phyloP scores from a whole-genome alignment of 2,329 filamentous ascomycete species.

The Arthrobotrys pseudoclavata region DNA sequence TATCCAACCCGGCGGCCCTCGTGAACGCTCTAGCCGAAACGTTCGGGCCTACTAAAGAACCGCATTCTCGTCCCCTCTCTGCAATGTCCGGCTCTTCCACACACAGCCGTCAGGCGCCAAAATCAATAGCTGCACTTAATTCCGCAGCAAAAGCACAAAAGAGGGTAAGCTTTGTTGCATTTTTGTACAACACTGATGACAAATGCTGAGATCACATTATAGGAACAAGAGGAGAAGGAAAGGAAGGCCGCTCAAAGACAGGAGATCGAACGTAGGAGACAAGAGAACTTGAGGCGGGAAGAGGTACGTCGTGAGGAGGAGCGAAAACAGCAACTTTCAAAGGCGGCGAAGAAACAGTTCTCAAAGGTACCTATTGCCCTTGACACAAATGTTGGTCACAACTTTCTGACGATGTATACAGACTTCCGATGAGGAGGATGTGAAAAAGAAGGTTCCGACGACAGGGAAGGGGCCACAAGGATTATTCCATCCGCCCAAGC shows the following conservation, averaged over 20 bases:
- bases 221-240: conserved; percentile 83
- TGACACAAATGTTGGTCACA: no score
- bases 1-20: conserved; percentile 23
- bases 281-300: conserved; percentile 76
- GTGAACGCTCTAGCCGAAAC: conserved; percentile 65
- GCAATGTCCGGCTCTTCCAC: conserved; percentile 64
- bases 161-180: conserved; percentile 67
- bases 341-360: conserved; percentile 32
- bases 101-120: conserved; percentile 71
- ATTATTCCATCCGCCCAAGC: conserved; percentile 44
- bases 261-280: conserved; percentile 80
- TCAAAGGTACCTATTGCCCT: conserved; percentile 31
- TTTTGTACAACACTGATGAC: neutral
- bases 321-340: conserved; percentile 70
- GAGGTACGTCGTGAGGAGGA: conserved; percentile 72
- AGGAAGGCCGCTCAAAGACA: conserved; percentile 84
- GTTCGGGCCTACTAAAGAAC: conserved; percentile 65
- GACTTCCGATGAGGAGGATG: conserved; percentile 70
- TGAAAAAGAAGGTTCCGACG: conserved; percentile 75
- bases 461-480: conserved; percentile 30
- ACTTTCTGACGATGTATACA: conserved; percentile 66
- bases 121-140: conserved; percentile 74
- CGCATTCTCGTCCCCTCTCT: conserved; percentile 63
- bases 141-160: conserved; percentile 85
- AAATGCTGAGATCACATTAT: conserved; percentile 10